Base-by-base conservation (phyloP, 768 basidiomycete species). In the Lactifluus volemus region DNA sequence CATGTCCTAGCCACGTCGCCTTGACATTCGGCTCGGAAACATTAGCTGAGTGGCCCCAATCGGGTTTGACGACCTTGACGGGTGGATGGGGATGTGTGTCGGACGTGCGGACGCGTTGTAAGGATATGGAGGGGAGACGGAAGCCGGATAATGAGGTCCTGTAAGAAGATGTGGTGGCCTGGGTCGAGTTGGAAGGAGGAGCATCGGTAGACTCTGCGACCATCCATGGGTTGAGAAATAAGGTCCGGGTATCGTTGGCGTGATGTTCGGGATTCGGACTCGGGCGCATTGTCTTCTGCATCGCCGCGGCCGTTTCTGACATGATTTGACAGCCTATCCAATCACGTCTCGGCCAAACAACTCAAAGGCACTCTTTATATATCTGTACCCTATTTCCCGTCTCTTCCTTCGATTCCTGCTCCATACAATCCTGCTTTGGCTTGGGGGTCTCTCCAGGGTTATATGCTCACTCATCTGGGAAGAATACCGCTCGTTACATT, bases 31-130 rank as follows among this genome's bases (percentile, higher is more conserved):
- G 62, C 48, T 55, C 55, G 51, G 50, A 59, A 44, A 32, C 21
- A 21, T 51, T 14, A 11, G 51, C 38, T 38, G 52, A 38, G 41
- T 39, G n/a, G 2, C 58, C 61, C 64, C 70, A 73, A 51, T 72
- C 67, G 0, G 72, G 71, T 38, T 63, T 62, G 30, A 74, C 58
- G 36, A 71, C 67, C 60, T 67, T 60, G 53, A 72, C 44, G 12
- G 63, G 57, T 36, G 60, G 54, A 50, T 62, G 55, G n/a, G 62
- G 53, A 60, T 48, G 29, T 50, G 56, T 19, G 45, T 41, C 47
- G 61, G 58, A 42, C 32, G 57, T 41, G 62, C 63, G 38, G 63
- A 68, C 55, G 55, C 64, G 49, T 66, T 65, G 45, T 61, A 60
- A n/a, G 53, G 69, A 41, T 62, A 67, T 51, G 25, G 52, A 7